Evolutionary conservation across 179 eudicot genomes (phyloP).

Genomic region (Spinacia oleracea): DNA sequence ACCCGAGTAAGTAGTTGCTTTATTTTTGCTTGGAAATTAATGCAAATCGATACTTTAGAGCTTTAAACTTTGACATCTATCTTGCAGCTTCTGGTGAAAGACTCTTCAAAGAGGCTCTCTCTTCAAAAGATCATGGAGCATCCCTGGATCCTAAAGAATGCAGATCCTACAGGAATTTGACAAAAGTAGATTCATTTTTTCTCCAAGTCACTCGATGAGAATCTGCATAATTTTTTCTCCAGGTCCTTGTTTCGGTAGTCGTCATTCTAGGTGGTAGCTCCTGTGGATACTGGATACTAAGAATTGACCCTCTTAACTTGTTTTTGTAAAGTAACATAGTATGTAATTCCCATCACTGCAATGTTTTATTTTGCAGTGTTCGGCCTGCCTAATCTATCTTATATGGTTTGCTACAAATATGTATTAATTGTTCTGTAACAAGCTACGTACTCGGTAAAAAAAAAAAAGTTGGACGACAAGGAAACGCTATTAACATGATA

Average conservation of each 20-base stretch:
- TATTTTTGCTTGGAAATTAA: background rate
- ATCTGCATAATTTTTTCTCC: background rate
- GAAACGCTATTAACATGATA: background rate
- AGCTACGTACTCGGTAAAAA: too few species aligned
- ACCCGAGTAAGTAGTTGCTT: conserved; percentile 43
- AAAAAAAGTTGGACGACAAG: background rate
- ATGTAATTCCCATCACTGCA: background rate
- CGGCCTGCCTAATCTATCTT: background rate
- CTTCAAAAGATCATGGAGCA: conserved; percentile 79
- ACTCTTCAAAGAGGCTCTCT: conserved; percentile 77
- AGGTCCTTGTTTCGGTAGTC: background rate
- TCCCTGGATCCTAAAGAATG: conserved; percentile 78
- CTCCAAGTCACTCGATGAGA: background rate
- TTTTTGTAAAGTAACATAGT: background rate
- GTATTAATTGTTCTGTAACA: background rate
- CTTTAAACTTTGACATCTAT: conserved; percentile 2
- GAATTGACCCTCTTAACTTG: background rate
- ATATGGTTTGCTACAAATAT: background rate
- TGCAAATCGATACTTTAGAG: conserved; percentile 11
- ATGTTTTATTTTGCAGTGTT: background rate
- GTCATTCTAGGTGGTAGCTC: background rate
- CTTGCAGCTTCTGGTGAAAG: conserved; percentile 84
- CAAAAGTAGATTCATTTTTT: conserved; percentile 19
- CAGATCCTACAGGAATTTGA: conserved; percentile 52
- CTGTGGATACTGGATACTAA: background rate